Evolutionary conservation across 345 rosid genomes (phyloP).

Genomic region (Camelina hispida): DNA sequence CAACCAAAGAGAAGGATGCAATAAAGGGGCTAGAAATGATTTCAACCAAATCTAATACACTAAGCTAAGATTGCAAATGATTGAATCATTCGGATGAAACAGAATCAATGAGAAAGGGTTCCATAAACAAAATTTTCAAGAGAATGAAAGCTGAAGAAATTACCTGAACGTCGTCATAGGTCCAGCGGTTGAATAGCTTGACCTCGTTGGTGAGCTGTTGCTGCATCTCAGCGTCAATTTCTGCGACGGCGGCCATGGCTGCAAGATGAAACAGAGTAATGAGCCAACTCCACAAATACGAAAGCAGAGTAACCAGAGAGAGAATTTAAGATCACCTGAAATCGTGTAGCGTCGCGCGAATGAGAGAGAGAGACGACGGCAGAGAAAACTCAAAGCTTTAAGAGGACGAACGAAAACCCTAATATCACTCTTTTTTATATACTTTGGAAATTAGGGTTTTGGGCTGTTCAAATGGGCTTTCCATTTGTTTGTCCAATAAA

Average conservation of each 20-base stretch:
- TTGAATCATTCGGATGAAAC: not conserved
- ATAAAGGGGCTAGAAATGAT: not conserved
- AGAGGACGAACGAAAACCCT: conserved; percentile 38
- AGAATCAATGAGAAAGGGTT: not conserved
- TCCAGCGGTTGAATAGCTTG: conserved; percentile 84
- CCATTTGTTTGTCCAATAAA: conserved; percentile 16
- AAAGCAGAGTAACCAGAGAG: conserved; percentile 13
- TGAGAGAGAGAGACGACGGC: conserved; percentile 32
- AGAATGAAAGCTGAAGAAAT: not conserved
- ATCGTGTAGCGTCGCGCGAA: conserved; percentile 36
- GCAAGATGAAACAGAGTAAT: conserved; percentile 15
- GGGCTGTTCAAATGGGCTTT: conserved; percentile 39
- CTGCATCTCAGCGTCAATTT: conserved; percentile 38
- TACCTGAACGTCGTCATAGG: conserved; percentile 70
- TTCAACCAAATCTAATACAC: not conserved
- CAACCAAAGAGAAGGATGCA: not conserved
- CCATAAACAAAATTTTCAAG: not conserved
- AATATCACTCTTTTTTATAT: conserved; percentile 24
- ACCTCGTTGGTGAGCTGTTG: conserved; percentile 55
- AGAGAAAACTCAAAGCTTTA: conserved; percentile 1
- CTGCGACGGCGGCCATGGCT: conserved; percentile 46
- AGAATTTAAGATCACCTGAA: conserved; percentile 26
- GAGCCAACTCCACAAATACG: not conserved
- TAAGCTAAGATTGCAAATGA: not conserved
- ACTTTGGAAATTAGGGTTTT: conserved; percentile 17